Percentiles rank a stretch among this genome's conserved stretches.
These are phyloP conservation scores for Cryptosporidium sp. DNA, from an alignment of 169 alveolate species.

Conservation along the genomic window DNA sequence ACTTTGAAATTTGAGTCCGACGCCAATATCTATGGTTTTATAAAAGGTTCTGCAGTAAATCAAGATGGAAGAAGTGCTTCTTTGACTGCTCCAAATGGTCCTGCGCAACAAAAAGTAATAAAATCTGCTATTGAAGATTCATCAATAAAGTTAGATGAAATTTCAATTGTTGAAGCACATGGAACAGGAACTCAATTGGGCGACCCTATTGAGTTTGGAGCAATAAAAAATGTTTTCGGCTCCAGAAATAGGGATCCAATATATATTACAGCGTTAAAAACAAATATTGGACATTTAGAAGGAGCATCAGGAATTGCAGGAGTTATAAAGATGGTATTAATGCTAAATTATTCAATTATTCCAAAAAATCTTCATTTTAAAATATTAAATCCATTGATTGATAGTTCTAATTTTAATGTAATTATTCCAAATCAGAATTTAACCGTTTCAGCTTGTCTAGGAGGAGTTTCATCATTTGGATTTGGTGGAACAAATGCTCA, in stretches of 20 bases:
- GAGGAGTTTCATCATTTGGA: slow-evolving; percentile 73
- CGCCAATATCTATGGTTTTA: background rate
- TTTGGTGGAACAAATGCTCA: slow-evolving; percentile 73
- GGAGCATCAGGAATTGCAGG: slow-evolving; percentile 76
- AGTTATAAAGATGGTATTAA: slow-evolving; percentile 39
- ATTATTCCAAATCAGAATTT: slow-evolving; percentile 74
- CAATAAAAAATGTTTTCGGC: slow-evolving; percentile 46
- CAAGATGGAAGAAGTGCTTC: slow-evolving; percentile 76
- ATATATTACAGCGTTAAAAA: slow-evolving; percentile 77
- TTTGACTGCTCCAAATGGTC: slow-evolving; percentile 75
- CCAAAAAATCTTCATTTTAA: slow-evolving; percentile 59
- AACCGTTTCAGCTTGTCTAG: background rate
- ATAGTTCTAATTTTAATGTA: slow-evolving; percentile 77
- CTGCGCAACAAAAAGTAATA: slow-evolving; percentile 65
- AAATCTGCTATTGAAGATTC: slow-evolving; percentile 32
- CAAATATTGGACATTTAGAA: slow-evolving; percentile 82
- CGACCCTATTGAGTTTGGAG: slow-evolving; percentile 72
- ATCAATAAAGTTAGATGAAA: slow-evolving; percentile 12
- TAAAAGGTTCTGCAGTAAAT: slow-evolving; percentile 65
- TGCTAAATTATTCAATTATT: slow-evolving; percentile 20
- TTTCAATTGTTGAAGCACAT: slow-evolving; percentile 60
- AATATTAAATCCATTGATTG: slow-evolving; percentile 66
- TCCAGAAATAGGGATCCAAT: slow-evolving; percentile 55
- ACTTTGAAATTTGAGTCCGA: background rate
- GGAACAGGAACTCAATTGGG: slow-evolving; percentile 73